Percentiles rank a stretch among this genome's conserved stretches.
phyloP scores from a whole-genome alignment of 768 basidiomycete species.

The Pisolithus sp. region DNA sequence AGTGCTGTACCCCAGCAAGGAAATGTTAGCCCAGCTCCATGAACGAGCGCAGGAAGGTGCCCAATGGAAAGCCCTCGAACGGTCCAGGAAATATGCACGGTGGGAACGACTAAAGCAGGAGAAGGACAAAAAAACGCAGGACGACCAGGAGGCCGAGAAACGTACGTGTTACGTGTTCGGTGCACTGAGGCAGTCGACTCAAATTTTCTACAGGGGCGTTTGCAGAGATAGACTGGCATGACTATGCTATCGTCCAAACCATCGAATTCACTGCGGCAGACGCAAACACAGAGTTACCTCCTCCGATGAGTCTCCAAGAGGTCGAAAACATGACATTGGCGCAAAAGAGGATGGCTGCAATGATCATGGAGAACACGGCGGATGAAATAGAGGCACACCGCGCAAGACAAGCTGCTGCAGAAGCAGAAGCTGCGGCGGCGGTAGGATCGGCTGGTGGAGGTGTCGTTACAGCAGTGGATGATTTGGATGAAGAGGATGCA shows the following conservation, averaged over 20 bases:
- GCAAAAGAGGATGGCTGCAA: constrained; percentile 96
- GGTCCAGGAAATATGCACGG: constrained; percentile 71
- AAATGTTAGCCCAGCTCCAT: constrained; percentile 67
- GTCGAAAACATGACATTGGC: constrained; percentile 95
- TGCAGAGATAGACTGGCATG: constrained; percentile 98
- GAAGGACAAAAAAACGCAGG: constrained; percentile 77
- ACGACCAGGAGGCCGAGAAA: constrained; percentile 89
- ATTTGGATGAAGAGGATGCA: constrained; percentile 50
- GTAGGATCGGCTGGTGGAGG: constrained; percentile 55
- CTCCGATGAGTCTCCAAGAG: constrained; percentile 94
- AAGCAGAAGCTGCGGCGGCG: constrained; percentile 78
- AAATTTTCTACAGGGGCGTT: constrained; percentile 60
- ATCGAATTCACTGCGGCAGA: constrained; percentile 96
- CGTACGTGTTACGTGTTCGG: constrained; percentile 41
- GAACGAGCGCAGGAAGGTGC: constrained; percentile 57
- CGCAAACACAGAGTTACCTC: constrained; percentile 83
- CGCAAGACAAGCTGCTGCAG: constrained; percentile 77
- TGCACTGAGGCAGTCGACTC: neutral
- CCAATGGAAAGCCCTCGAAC: constrained; percentile 73
- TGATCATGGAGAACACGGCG: constrained; percentile 94
- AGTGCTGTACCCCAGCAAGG: constrained; percentile 78
- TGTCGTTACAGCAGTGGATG: constrained; percentile 1
- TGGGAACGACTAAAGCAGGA: constrained; percentile 86
- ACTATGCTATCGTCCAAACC: constrained; percentile 96
- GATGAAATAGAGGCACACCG: constrained; percentile 82